These are phyloP conservation scores for Alnus glutinosa DNA, from an alignment of 306 rosid genomes.

Conservation along the genomic window DNA sequence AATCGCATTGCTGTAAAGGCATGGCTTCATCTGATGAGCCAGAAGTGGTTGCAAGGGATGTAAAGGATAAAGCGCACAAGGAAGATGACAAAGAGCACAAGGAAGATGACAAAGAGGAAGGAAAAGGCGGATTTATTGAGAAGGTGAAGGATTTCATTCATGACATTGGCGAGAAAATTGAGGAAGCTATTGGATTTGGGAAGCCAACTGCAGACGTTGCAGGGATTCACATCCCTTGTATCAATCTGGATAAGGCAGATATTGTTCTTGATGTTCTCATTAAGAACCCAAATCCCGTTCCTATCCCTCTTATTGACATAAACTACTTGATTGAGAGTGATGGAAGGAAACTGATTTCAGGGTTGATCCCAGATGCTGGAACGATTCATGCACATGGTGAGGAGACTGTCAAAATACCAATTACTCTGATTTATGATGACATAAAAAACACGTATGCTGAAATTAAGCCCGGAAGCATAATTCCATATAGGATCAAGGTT, in stretches of 20 bases:
- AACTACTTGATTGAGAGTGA: slow-evolving; percentile 84
- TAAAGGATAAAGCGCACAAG: slow-evolving; percentile 44
- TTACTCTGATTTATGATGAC: slow-evolving; percentile 73
- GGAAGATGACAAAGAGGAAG: slow-evolving; percentile 52
- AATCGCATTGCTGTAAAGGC: slow-evolving; percentile 3
- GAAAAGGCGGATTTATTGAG: slow-evolving; percentile 71
- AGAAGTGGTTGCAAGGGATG: slow-evolving; percentile 59
- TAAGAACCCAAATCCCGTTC: slow-evolving; percentile 90
- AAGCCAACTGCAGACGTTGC: slow-evolving; percentile 89
- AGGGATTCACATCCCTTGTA: slow-evolving; percentile 60
- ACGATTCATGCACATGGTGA: slow-evolving; percentile 86
- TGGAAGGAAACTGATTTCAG: slow-evolving; percentile 84
- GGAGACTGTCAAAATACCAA: slow-evolving; percentile 74
- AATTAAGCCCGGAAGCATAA: slow-evolving; percentile 77
- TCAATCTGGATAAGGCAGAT: slow-evolving; percentile 73
- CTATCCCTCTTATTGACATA: slow-evolving; percentile 84
- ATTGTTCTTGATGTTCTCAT: slow-evolving; percentile 81
- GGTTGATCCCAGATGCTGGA: slow-evolving; percentile 94
- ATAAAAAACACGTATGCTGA: slow-evolving; percentile 72
- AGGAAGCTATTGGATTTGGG: slow-evolving; percentile 82
- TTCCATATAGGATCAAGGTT: slow-evolving; percentile 79
- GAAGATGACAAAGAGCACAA: background rate
- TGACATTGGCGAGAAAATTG: slow-evolving; percentile 93
- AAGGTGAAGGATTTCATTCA: slow-evolving; percentile 93
- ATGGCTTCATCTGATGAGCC: slow-evolving; percentile 72